Conservation (phyloP, 129 eudicot species). For the Erigeron canadensis region DNA sequence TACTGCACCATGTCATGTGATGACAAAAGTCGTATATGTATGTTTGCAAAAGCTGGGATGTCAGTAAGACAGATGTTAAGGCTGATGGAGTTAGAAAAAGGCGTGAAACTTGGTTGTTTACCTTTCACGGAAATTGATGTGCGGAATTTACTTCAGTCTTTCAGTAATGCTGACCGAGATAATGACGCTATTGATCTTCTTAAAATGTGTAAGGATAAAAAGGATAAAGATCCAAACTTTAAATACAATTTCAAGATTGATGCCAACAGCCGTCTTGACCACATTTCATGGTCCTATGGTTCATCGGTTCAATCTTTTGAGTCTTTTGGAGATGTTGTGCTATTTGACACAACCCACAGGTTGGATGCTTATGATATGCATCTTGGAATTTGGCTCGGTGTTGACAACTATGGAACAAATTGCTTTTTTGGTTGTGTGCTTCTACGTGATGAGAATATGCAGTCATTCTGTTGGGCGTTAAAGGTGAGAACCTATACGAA, state of each 20-base stretch:
- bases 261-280: slow-evolving; percentile 71
- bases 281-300: slow-evolving; percentile 82
- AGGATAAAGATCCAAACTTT: slow-evolving; percentile 73
- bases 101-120: slow-evolving; percentile 80
- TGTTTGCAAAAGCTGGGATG: slow-evolving; percentile 94
- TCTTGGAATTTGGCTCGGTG: slow-evolving; percentile 85
- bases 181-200: slow-evolving; percentile 80
- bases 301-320: slow-evolving; percentile 60
- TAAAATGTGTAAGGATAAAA: slow-evolving; percentile 71
- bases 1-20: slow-evolving; percentile 66
- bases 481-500: slow-evolving; percentile 50
- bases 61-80: slow-evolving; percentile 86
- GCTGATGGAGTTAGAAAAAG: slow-evolving; percentile 84
- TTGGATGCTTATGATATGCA: slow-evolving; percentile 88
- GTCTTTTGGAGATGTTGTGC: slow-evolving; percentile 67
- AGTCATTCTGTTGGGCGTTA: slow-evolving; percentile 80
- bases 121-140: slow-evolving; percentile 86
- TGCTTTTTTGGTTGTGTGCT: slow-evolving; percentile 78
- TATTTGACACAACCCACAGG: slow-evolving; percentile 82
- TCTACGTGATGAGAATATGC: slow-evolving; percentile 71
- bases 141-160: slow-evolving; percentile 74
- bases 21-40: slow-evolving; percentile 86
- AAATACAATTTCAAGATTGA: slow-evolving; percentile 68
- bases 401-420: slow-evolving; percentile 70
- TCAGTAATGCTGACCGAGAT: slow-evolving; percentile 69